phyloP scores from a whole-genome alignment of 208 protist genomes.

The Acanthamoeba sp. region DNA sequence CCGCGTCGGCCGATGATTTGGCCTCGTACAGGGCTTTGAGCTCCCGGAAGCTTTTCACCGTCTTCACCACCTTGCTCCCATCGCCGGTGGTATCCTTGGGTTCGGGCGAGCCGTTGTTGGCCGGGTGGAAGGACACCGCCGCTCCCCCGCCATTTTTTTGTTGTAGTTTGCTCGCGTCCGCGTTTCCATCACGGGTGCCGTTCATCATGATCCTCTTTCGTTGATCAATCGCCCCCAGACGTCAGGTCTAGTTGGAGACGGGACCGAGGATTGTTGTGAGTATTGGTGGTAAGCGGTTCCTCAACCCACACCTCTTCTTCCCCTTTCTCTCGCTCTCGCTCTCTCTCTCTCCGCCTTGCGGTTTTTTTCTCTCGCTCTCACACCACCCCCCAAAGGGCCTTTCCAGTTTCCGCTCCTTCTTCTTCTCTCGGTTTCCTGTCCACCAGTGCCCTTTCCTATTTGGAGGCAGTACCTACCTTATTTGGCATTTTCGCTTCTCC shows the following conservation, averaged over 20 bases:
- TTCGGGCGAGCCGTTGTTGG: neutral
- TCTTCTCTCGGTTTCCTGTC: too few relatives aligned
- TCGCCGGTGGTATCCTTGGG: neutral
- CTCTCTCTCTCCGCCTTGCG: too few relatives aligned
- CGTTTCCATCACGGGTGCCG: neutral
- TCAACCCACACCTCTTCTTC: too few relatives aligned
- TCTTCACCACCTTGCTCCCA: conserved; percentile 24
- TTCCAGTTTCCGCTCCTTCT: too few relatives aligned
- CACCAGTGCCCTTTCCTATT: too few relatives aligned
- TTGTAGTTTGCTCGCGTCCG: neutral
- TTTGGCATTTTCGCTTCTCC: too few relatives aligned
- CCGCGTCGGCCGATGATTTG: neutral
- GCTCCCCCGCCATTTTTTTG: neutral
- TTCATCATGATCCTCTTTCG: neutral
- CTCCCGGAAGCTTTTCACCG: conserved; percentile 34
- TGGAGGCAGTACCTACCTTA: too few relatives aligned
- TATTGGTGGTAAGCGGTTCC: too few relatives aligned
- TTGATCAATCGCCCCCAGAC: neutral
- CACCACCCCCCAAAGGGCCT: too few relatives aligned
- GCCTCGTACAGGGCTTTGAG: conserved; percentile 20
- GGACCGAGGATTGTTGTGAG: neutral
- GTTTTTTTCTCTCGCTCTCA: too few relatives aligned
- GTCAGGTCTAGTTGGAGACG: neutral
- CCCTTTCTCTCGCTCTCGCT: too few relatives aligned
- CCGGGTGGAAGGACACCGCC: neutral